Conservation (phyloP, 2,329 filamentous ascomycete genomes). For the Rhynchosporium agropyri region DNA sequence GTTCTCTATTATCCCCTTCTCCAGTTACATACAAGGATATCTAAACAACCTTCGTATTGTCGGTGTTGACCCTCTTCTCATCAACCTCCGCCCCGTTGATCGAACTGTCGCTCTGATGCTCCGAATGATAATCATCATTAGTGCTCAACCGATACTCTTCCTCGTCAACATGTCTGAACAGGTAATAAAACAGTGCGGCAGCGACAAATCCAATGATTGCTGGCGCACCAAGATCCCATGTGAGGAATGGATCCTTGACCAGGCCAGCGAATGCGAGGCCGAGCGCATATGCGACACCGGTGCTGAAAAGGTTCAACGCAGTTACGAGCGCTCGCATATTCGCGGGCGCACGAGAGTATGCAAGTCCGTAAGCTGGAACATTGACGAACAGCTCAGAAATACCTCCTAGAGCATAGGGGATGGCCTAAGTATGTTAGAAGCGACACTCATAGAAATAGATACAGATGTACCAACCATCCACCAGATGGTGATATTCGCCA, state of each 20-base stretch:
- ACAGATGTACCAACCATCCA: conserved; percentile 46
- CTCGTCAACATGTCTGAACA: conserved; percentile 51
- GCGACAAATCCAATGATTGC: conserved; percentile 51
- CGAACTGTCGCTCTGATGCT: conserved; percentile 1
- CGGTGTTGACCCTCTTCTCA: not conserved
- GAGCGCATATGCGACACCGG: conserved; percentile 50
- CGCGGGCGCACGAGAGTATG: conserved; percentile 53
- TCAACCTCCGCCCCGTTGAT: conserved; percentile 4
- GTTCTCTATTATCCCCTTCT: not conserved
- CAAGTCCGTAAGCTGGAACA: conserved; percentile 55
- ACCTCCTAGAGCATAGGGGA: conserved; percentile 54
- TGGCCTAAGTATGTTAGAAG: conserved; percentile 38
- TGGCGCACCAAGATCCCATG: conserved; percentile 53
- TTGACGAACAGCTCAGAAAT: conserved; percentile 57
- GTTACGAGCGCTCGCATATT: conserved; percentile 57
- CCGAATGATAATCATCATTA: conserved; percentile 36
- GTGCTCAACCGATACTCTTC: conserved; percentile 49
- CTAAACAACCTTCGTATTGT: conserved; percentile 7
- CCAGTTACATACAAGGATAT: not conserved
- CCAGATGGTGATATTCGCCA: conserved; percentile 52
- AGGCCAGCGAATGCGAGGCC: conserved; percentile 50
- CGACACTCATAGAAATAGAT: no score
- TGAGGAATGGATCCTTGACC: conserved; percentile 52
- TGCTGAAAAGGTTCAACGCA: conserved; percentile 53
- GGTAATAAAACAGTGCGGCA: conserved; percentile 50